Evolutionary conservation across 306 rosid species (phyloP).

Genomic region (Rosa lucieae): DNA sequence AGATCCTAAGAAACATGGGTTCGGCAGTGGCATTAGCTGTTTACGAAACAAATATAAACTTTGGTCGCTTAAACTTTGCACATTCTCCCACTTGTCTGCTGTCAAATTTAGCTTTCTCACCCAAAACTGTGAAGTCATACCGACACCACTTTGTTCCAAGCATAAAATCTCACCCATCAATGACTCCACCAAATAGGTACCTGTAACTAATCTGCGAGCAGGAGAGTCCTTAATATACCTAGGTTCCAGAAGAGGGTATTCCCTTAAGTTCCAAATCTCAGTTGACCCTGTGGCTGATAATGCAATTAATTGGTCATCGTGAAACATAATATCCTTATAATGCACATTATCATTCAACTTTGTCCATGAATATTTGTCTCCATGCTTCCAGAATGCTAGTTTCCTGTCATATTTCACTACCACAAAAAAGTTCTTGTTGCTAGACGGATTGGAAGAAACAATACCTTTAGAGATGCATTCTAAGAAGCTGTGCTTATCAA

Average conservation of each 20-base stretch:
- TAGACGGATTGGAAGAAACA: neutral
- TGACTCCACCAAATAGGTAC: neutral
- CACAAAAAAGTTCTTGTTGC: neutral
- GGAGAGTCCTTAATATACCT: neutral
- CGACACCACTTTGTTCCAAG: neutral
- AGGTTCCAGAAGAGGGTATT: neutral
- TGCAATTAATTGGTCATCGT: neutral
- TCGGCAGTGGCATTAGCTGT: neutral
- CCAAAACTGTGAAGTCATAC: neutral
- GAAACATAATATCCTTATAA: neutral
- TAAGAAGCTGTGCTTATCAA: too few relatives aligned
- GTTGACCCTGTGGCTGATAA: neutral
- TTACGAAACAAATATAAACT: neutral
- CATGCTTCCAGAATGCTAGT: neutral
- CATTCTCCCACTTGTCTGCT: neutral
- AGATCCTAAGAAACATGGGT: neutral
- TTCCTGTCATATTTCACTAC: neutral
- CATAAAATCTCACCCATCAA: neutral
- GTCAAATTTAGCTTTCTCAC: neutral
- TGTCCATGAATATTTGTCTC: neutral
- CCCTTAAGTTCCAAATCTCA: neutral
- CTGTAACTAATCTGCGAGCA: neutral
- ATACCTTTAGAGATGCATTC: neutral
- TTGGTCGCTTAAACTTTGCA: neutral
- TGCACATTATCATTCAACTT: neutral